Evolutionary conservation across 192 early-diverging fungal genomes (phyloP), one percentile per base, ranked within the genome.

Genomic region (Dissophora ornata): DNA sequence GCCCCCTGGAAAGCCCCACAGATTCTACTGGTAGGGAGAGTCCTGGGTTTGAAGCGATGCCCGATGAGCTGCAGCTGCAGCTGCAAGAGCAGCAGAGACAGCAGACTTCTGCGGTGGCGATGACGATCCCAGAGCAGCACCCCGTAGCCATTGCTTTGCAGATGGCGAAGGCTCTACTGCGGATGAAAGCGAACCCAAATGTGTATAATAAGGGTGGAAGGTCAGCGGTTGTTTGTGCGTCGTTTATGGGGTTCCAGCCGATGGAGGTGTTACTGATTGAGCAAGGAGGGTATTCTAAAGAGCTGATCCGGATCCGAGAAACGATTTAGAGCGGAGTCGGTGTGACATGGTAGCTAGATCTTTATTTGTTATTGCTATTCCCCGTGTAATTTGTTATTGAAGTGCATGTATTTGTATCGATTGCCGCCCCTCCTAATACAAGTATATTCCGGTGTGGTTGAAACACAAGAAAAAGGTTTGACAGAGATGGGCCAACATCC

Each of bases 191-290:
- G 3, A 48, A 61, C 19, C 71, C 62, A 15, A 74, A 74, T 46
- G 71, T 74, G 56, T 74, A 66, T 32, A 74, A 74, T 16, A 64
- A 60, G 44, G 71, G 61, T 33, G 71, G 71, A 19, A 62, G 71
- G 18, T 74, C 71, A 12, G 62, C 71, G 2, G 63, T 66, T 0
- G 47, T 74, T 4, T 74, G 71, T 61, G 71, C 71, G 25, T 74
- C 71, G 18, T 66, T 34, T 45, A 55, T 60, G 63, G 71, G 71
- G 12, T 74, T 74, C 44, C 62, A 59, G 15, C 71, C 62, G 0
- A 74, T 74, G 71, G 71, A 74, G 57, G 26, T 50, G 0, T 34
- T 74, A 40, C 33, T 74, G 30, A 56, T 74, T 40, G 62, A 59
- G 26, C 56, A 61, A 22, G 62, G 71, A 22, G 71, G 71, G 6